A percentile compares a stretch with the other conserved stretches of the same genome.
Evolutionary conservation across 2,329 filamentous ascomycete genomes (phyloP).

Genomic region (Penicillium occitanis): DNA sequence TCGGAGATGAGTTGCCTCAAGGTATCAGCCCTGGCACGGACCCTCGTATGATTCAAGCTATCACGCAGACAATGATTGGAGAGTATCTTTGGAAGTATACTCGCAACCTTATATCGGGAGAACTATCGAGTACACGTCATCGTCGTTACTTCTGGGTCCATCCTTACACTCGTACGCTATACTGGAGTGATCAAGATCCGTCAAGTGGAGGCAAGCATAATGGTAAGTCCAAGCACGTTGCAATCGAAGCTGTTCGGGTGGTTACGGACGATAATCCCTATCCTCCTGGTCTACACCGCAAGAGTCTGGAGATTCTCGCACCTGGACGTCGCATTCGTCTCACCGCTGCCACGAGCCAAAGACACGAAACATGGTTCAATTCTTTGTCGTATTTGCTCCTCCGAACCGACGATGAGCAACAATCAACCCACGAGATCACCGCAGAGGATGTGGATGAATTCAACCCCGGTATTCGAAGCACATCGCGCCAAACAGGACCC

Average conservation of each 20-base stretch:
- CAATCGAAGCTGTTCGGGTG: constrained; percentile 88
- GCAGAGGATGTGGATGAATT: constrained; percentile 71
- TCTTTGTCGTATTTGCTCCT: constrained; percentile 89
- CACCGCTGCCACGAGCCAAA: constrained; percentile 86
- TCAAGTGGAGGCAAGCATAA: constrained; percentile 74
- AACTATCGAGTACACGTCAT: constrained; percentile 86
- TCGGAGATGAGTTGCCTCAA: constrained; percentile 54
- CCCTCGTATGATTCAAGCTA: constrained; percentile 97
- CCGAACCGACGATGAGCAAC: constrained; percentile 61
- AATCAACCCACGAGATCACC: constrained; percentile 61
- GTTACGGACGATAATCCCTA: constrained; percentile 93
- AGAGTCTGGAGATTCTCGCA: constrained; percentile 87
- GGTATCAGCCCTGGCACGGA: constrained; percentile 75
- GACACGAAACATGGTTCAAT: constrained; percentile 99
- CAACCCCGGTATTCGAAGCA: constrained; percentile 64
- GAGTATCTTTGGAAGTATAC: constrained; percentile 99
- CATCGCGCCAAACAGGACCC: constrained; percentile 55
- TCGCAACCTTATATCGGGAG: constrained; percentile 83
- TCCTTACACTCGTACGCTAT: constrained; percentile 91
- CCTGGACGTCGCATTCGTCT: constrained; percentile 89
- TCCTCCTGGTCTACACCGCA: constrained; percentile 89
- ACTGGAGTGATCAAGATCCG: constrained; percentile 93
- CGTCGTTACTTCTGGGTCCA: constrained; percentile 99
- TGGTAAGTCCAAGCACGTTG: constrained; percentile 81
- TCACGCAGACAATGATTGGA: constrained; percentile 99